Conservation (phyloP, 345 rosid species). For the Corchorus olitorius region DNA sequence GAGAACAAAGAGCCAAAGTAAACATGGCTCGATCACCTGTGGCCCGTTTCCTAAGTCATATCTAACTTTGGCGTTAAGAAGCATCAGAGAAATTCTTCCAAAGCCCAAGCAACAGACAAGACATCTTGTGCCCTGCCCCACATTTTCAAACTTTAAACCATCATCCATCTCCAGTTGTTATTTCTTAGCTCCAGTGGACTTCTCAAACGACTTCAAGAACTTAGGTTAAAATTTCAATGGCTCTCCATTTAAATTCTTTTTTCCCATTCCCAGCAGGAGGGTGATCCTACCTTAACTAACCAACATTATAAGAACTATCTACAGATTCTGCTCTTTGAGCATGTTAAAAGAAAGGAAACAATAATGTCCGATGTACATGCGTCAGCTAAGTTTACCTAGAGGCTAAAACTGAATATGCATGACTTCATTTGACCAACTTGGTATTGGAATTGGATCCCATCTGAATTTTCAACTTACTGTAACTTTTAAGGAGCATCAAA, state of each 20-base stretch:
- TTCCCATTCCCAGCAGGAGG: neutral
- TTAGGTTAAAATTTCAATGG: neutral
- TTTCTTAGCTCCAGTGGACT: neutral
- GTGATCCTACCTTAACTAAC: neutral
- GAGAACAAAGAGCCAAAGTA: neutral
- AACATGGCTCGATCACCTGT: neutral
- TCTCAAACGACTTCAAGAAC: neutral
- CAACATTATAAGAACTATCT: neutral
- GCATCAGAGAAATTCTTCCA: neutral
- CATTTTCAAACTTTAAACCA: neutral
- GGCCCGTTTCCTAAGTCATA: neutral
- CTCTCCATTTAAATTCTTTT: neutral
- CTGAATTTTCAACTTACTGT: neutral
- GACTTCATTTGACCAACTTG: neutral
- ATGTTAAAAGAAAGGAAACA: neutral
- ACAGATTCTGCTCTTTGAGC: neutral
- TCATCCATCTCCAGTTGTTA: conserved; percentile 13
- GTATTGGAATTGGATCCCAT: neutral
- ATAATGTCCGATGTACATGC: neutral
- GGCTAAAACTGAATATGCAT: neutral
- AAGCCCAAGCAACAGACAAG: neutral
- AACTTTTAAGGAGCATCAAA: neutral
- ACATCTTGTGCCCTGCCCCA: neutral
- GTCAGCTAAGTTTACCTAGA: neutral
- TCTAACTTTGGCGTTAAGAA: neutral